Conservation (phyloP, 768 basidiomycete species). For the Panellus pusillus region DNA sequence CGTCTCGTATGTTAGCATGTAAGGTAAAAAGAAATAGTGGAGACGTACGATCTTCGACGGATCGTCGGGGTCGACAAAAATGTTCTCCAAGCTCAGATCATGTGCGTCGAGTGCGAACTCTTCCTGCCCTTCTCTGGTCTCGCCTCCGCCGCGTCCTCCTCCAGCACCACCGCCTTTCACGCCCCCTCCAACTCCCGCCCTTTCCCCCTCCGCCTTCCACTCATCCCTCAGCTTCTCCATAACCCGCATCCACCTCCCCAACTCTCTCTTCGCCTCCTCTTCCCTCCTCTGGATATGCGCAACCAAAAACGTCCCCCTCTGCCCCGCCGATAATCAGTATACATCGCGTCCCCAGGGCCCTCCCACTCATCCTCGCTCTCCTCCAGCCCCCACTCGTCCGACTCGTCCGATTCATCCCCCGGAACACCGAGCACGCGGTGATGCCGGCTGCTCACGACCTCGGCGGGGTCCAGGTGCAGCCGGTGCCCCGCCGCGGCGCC, state of each 20-base stretch:
- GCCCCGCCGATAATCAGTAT: constrained; percentile 80
- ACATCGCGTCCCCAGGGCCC: constrained; percentile 75
- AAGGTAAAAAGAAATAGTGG: no score
- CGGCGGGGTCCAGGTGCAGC: constrained; percentile 79
- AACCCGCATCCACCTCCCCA: constrained; percentile 65
- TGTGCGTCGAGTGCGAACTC: constrained; percentile 84
- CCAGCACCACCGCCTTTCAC: constrained; percentile 14
- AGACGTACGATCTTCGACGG: constrained; percentile 66
- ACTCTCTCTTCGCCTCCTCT: constrained; percentile 63
- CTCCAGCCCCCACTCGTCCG: constrained; percentile 76
- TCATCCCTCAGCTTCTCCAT: constrained; percentile 57
- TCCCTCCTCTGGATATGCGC: constrained; percentile 69
- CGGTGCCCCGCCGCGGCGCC: constrained; percentile 74
- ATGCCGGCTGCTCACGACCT: constrained; percentile 69
- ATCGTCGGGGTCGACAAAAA: constrained; percentile 76
- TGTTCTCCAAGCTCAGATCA: constrained; percentile 81
- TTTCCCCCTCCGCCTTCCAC: constrained; percentile 23
- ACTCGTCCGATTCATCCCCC: constrained; percentile 73
- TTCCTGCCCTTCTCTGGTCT: constrained; percentile 40
- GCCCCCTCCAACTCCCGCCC: constrained; percentile 13
- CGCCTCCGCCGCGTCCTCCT: constrained; percentile 28
- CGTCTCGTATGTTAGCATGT: not conserved
- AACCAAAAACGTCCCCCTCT: constrained; percentile 75
- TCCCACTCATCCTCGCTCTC: constrained; percentile 81
- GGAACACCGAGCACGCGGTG: constrained; percentile 67